Percentiles rank a stretch among this genome's conserved stretches.
phyloP scores from a whole-genome alignment of 176 grass and related monocot species.

The Pontederia paniculata region DNA sequence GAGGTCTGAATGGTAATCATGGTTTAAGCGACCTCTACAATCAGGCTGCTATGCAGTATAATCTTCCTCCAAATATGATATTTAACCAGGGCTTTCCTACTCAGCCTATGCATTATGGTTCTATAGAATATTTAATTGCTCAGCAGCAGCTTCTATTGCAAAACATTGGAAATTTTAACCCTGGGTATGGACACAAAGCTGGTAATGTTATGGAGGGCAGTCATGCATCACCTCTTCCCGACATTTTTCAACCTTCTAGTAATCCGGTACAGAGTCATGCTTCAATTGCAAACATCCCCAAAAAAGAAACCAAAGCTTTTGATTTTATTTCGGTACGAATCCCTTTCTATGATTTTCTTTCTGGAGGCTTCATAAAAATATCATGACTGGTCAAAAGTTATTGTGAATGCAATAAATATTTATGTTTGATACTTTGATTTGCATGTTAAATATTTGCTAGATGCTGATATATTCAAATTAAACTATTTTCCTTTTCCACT shows the following conservation, averaged over 20 bases:
- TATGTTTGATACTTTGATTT: background rate
- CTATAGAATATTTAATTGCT: slow-evolving; percentile 72
- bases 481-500: no score
- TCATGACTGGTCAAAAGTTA: background rate
- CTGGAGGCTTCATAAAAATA: slow-evolving; percentile 3
- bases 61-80: slow-evolving; percentile 47
- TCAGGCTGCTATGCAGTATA: slow-evolving; percentile 56
- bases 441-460: no score
- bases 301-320: slow-evolving; percentile 93
- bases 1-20: slow-evolving; percentile 35
- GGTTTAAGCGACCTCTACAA: slow-evolving; percentile 48
- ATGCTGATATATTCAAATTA: no score
- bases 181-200: slow-evolving; percentile 42
- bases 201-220: slow-evolving; percentile 22
- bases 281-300: slow-evolving; percentile 42
- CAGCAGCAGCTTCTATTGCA: slow-evolving; percentile 80
- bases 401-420: background rate
- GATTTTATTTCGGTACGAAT: slow-evolving; percentile 92
- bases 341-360: background rate
- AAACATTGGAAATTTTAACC: slow-evolving; percentile 69
- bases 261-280: slow-evolving; percentile 64
- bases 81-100: slow-evolving; percentile 63
- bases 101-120: slow-evolving; percentile 69
- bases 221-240: slow-evolving; percentile 48
- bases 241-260: slow-evolving; percentile 67